Conservation (phyloP, 2,329 filamentous ascomycete genomes). For the Fusarium ramigenum region DNA sequence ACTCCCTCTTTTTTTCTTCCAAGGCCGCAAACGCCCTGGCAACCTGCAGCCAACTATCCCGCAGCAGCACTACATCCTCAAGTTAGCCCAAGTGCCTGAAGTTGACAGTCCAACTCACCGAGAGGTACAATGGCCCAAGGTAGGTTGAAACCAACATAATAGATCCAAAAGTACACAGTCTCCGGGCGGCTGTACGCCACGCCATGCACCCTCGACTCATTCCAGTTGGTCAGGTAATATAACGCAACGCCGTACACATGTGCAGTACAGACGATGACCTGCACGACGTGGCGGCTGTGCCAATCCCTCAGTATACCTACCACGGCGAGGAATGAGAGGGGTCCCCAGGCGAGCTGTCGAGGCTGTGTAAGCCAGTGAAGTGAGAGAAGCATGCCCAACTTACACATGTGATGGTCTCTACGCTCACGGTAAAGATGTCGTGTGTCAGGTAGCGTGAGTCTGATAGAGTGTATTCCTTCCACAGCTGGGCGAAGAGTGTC, state of each 20-base stretch:
- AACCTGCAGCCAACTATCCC: conserved; percentile 46
- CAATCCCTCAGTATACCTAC: conserved; percentile 55
- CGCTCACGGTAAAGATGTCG: conserved; percentile 85
- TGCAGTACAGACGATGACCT: conserved; percentile 60
- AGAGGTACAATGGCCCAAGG: conserved; percentile 68
- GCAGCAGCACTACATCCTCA: conserved; percentile 42
- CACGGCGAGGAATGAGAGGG: conserved; percentile 63
- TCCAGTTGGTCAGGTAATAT: conserved; percentile 68
- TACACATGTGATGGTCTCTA: conserved; percentile 85
- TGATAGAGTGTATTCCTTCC: conserved; percentile 91
- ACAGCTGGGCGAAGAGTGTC: conserved; percentile 82
- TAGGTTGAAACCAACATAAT: conserved; percentile 68
- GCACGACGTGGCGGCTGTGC: conserved; percentile 60
- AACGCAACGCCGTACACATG: conserved; percentile 70
- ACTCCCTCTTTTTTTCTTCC: conserved; percentile 37
- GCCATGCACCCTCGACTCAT: conserved; percentile 57
- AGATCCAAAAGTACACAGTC: conserved; percentile 69
- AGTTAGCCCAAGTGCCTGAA: conserved; percentile 17
- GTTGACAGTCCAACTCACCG: conserved; percentile 52
- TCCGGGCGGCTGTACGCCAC: conserved; percentile 67
- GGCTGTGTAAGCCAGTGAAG: conserved; percentile 2
- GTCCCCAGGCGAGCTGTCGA: conserved; percentile 63
- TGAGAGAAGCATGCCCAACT: conserved; percentile 39
- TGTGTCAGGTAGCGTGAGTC: conserved; percentile 88
- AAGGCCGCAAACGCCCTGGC: conserved; percentile 42